Percentiles rank a stretch among this genome's conserved stretches.
These are phyloP conservation scores for Stereocaulon alpinum DNA, from an alignment of 495 filamentous ascomycete species.

Conservation along the genomic window DNA sequence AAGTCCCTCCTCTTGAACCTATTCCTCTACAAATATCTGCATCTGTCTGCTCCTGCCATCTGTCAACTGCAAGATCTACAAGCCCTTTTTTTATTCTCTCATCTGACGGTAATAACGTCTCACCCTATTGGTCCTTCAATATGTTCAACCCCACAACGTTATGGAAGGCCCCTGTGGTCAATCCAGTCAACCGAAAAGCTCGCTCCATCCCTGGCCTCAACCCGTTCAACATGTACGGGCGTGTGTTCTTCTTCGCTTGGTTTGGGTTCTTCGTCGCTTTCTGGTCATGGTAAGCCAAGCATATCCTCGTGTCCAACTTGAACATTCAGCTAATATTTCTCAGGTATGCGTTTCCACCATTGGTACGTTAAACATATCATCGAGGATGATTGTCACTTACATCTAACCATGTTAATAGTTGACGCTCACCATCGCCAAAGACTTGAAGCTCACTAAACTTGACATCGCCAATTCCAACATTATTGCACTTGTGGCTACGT, in stretches of 20 bases:
- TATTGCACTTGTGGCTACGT: constrained; percentile 77
- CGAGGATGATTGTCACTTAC: not conserved
- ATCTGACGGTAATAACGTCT: not conserved
- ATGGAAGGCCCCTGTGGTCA: constrained; percentile 52
- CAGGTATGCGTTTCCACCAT: constrained; percentile 63
- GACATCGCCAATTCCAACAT: constrained; percentile 89
- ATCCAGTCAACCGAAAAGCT: constrained; percentile 73
- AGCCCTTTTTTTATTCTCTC: not conserved
- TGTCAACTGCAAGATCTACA: not conserved
- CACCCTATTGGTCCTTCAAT: not conserved
- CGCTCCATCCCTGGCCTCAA: constrained; percentile 73
- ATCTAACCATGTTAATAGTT: constrained; percentile 38
- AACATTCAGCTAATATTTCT: not conserved
- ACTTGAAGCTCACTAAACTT: constrained; percentile 58
- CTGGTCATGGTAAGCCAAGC: constrained; percentile 63
- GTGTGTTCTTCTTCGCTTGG: constrained; percentile 92
- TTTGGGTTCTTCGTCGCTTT: constrained; percentile 94
- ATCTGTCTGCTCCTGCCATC: not conserved
- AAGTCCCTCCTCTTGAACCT: not conserved
- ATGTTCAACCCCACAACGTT: constrained; percentile 34
- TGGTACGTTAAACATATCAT: constrained; percentile 44
- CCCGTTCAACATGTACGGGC: constrained; percentile 68
- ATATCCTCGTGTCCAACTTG: not conserved
- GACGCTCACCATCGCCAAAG: constrained; percentile 63
- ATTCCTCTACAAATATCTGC: constrained; percentile 2